Conservation (phyloP, 371 early-diverging fungal species). For the Mucor velutinosus region DNA sequence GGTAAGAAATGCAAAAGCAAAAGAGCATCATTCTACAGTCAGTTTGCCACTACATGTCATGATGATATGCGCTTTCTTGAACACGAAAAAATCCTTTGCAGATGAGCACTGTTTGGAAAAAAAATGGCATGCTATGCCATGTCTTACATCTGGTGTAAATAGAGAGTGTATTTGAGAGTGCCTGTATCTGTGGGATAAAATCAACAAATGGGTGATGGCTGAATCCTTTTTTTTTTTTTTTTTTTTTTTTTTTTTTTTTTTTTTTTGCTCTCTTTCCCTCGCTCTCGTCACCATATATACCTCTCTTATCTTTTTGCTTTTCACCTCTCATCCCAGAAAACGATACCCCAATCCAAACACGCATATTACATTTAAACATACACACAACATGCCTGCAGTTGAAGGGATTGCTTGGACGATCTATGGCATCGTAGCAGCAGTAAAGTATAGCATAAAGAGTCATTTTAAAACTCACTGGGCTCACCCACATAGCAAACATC, state of each 20-base stretch:
- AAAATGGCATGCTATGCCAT: background rate
- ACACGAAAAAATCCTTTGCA: background rate
- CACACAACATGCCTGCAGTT: constrained; percentile 16
- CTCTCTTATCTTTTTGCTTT: background rate
- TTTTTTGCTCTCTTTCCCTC: background rate
- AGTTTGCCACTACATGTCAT: background rate
- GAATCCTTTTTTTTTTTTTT: background rate
- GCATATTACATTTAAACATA: background rate
- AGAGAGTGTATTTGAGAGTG: background rate
- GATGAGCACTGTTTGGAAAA: background rate
- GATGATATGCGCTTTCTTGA: background rate
- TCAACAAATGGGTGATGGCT: background rate
- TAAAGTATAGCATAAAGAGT: background rate
- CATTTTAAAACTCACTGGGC: background rate
- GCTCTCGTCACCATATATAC: background rate
- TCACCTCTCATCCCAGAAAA: background rate
- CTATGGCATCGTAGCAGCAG: constrained; percentile 33
- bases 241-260: background rate
- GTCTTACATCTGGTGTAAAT: background rate
- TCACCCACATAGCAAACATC: background rate
- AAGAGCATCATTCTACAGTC: background rate
- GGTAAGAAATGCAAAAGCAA: background rate
- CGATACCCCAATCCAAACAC: background rate
- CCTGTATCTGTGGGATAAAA: background rate
- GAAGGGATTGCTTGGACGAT: constrained; percentile 41